Evolutionary conservation across 768 basidiomycete species (phyloP).

Genomic region (Pleurotus platypus): DNA sequence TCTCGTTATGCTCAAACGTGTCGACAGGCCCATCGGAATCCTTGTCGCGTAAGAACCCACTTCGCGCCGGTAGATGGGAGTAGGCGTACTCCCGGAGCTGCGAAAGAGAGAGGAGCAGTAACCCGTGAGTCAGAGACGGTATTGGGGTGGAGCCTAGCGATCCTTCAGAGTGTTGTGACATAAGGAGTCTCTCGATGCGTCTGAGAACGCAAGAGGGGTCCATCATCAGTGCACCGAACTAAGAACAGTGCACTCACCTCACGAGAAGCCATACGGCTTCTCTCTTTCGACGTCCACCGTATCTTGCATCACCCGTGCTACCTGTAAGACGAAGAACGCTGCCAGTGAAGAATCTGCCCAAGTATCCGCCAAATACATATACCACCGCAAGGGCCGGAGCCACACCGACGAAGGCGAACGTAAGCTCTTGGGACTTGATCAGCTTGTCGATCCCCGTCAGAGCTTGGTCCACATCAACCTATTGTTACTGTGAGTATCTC

Average conservation of each 20-base stretch:
- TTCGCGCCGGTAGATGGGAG: slow-evolving; percentile 44
- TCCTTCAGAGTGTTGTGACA: slow-evolving; percentile 35
- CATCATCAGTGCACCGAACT: neutral
- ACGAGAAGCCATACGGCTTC: slow-evolving; percentile 67
- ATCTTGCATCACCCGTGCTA: slow-evolving; percentile 37
- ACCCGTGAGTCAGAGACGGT: slow-evolving; percentile 61
- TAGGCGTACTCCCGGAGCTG: slow-evolving; percentile 65
- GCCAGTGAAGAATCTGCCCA: slow-evolving; percentile 46
- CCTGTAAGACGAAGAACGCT: slow-evolving; percentile 18
- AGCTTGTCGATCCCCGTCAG: slow-evolving; percentile 90
- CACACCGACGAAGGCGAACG: slow-evolving; percentile 95
- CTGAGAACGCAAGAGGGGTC: slow-evolving; percentile 22
- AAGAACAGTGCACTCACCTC: slow-evolving; percentile 38
- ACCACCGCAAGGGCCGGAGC: slow-evolving; percentile 84
- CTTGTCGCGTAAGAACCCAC: neutral
- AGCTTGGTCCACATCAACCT: slow-evolving; percentile 93
- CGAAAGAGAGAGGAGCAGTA: slow-evolving; percentile 68
- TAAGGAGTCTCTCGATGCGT: slow-evolving; percentile 67
- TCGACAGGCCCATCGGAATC: neutral
- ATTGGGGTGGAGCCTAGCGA: slow-evolving; percentile 14
- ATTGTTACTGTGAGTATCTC: slow-evolving; percentile 1
- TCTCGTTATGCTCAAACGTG: neutral
- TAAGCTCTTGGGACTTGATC: slow-evolving; percentile 90
- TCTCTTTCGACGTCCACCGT: slow-evolving; percentile 55
- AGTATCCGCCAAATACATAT: slow-evolving; percentile 58